A percentile compares a stretch with the other conserved stretches of the same genome.
These are phyloP conservation scores for Yamadazyma atmosphaerica DNA, from an alignment of 1,139 yeast genomes.

Conservation along the genomic window DNA sequence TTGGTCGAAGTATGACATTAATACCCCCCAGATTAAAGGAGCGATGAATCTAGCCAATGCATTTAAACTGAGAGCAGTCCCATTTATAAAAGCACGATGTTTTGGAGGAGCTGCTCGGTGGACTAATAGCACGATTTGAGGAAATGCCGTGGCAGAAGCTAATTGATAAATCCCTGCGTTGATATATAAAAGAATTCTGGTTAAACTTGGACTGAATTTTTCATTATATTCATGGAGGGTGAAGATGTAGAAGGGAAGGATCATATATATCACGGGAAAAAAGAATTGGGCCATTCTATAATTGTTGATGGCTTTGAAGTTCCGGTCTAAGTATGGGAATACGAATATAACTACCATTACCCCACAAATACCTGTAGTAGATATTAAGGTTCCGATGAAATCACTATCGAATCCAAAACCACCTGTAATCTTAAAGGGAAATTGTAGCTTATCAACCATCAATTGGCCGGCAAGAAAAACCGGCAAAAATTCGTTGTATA, in stretches of 20 bases:
- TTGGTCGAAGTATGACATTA: constrained; percentile 52
- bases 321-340: constrained; percentile 57
- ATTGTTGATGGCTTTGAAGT: constrained; percentile 45
- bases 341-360: constrained; percentile 50
- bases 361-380: constrained; percentile 59
- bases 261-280: constrained; percentile 49
- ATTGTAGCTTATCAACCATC: constrained; percentile 28
- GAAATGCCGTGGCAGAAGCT: constrained; percentile 22
- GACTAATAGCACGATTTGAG: constrained; percentile 32
- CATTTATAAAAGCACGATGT: constrained; percentile 53
- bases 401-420: constrained; percentile 38
- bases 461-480: constrained; percentile 56
- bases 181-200: constrained; percentile 23
- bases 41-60: constrained; percentile 60
- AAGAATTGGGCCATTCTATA: constrained; percentile 40
- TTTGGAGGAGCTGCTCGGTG: constrained; percentile 50
- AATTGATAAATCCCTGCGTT: constrained; percentile 36
- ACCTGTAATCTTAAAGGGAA: constrained; percentile 34
- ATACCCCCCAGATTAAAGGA: constrained; percentile 58
- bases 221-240: constrained; percentile 34
- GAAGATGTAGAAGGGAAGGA: constrained; percentile 53
- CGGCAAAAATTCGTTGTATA: constrained; percentile 59
- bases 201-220: constrained; percentile 22
- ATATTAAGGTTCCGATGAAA: constrained; percentile 54
- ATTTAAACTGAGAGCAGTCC: constrained; percentile 47